phyloP scores from a whole-genome alignment of 75 land plant species.

The Gnetum montanum region DNA sequence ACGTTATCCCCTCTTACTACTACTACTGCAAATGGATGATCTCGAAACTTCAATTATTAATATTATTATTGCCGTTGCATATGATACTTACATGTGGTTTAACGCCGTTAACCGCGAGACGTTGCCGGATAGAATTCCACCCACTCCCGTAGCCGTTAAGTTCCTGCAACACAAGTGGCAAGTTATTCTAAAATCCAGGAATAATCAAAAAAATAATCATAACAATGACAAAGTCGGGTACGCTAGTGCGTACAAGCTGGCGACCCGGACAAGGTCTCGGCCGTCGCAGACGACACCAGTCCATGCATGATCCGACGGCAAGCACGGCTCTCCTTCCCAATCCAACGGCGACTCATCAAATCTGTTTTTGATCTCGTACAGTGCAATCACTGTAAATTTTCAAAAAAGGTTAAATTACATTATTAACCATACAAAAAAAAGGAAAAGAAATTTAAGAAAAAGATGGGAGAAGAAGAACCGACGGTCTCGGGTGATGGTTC shows the following conservation, averaged over 20 bases:
- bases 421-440: background rate
- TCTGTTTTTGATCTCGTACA: slow-evolving; percentile 20
- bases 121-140: slow-evolving; percentile 36
- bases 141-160: slow-evolving; percentile 39
- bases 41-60: background rate
- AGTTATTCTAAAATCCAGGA: background rate
- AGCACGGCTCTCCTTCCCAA: slow-evolving; percentile 74
- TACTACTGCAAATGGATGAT: background rate
- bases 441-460: background rate
- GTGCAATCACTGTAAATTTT: slow-evolving; percentile 29
- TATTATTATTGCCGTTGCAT: background rate
- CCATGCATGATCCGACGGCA: slow-evolving; percentile 44
- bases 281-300: slow-evolving; percentile 49
- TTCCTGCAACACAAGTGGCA: slow-evolving; percentile 28
- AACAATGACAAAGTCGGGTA: background rate
- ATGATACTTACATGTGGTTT: slow-evolving; percentile 29
- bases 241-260: slow-evolving; percentile 37
- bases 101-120: slow-evolving; percentile 53
- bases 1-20: background rate
- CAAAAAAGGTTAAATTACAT: background rate
- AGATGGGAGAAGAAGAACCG: slow-evolving; percentile 3
- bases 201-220: background rate
- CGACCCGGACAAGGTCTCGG: slow-evolving; percentile 27
- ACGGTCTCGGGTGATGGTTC: slow-evolving; percentile 53
- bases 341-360: slow-evolving; percentile 33